Conservation (phyloP, 2,329 filamentous ascomycete species). For the Xylaria polymorpha region DNA sequence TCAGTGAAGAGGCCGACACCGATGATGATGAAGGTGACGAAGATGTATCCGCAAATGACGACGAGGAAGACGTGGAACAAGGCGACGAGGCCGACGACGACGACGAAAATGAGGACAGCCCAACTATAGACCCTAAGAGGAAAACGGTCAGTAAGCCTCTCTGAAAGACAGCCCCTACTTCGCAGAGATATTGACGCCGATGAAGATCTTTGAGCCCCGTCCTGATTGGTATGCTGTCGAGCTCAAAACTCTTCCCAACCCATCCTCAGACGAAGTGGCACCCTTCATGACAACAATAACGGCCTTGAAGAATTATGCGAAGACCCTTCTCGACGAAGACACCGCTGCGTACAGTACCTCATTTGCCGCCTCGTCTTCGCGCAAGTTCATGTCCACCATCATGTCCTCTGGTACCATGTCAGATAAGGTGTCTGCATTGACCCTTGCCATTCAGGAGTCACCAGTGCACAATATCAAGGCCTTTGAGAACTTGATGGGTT, state of each 20-base stretch:
- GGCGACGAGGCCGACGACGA: constrained; percentile 30
- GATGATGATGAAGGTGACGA: constrained; percentile 45
- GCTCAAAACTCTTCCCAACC: constrained; percentile 57
- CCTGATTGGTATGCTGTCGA: constrained; percentile 67
- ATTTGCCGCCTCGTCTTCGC: constrained; percentile 82
- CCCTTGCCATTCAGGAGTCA: constrained; percentile 93
- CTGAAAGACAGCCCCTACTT: constrained; percentile 21
- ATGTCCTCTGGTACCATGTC: constrained; percentile 96
- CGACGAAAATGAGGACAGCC: constrained; percentile 45
- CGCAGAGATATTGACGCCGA: constrained; percentile 32
- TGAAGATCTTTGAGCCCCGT: constrained; percentile 66
- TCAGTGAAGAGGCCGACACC: constrained; percentile 52
- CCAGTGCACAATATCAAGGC: constrained; percentile 92
- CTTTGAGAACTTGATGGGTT: constrained; percentile 81
- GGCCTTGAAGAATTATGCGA: constrained; percentile 75
- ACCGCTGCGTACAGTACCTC: constrained; percentile 79
- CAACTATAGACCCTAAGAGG: constrained; percentile 47
- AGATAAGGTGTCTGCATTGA: constrained; percentile 95
- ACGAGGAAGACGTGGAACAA: constrained; percentile 36
- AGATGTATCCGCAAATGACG: constrained; percentile 48
- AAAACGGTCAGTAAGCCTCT: constrained; percentile 58
- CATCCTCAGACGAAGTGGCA: constrained; percentile 58
- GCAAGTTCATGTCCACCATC: constrained; percentile 96
- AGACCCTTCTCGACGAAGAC: constrained; percentile 80
- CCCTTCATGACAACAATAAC: constrained; percentile 59